These are phyloP conservation scores for Trypanosomatidae sp. DNA, from an alignment of 208 protist genomes.

Conservation along the genomic window DNA sequence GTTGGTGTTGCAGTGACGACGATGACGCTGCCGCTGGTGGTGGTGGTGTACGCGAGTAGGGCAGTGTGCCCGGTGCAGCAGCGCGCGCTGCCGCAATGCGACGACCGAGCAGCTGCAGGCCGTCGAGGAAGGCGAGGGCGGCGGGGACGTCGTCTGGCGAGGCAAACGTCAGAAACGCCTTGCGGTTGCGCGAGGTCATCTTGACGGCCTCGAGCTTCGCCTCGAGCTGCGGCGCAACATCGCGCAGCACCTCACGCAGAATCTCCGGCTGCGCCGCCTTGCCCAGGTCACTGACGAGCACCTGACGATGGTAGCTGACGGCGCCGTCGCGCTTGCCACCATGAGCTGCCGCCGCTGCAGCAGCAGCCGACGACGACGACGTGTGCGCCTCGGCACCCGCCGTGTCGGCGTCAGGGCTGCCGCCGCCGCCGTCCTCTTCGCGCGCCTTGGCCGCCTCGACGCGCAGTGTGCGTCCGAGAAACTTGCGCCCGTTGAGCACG, in stretches of 20 bases:
- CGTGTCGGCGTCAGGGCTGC: too few species aligned
- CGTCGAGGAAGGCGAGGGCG: slow-evolving; percentile 72
- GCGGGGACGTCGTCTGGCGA: slow-evolving; percentile 45
- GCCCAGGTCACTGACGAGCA: slow-evolving; percentile 72
- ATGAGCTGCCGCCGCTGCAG: too few species aligned
- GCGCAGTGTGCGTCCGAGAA: slow-evolving; percentile 73
- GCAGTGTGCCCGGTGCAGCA: slow-evolving; percentile 65
- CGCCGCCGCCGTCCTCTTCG: slow-evolving; percentile 26
- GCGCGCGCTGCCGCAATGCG: slow-evolving; percentile 49
- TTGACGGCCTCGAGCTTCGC: slow-evolving; percentile 79
- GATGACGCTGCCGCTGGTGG: not conserved
- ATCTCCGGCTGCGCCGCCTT: slow-evolving; percentile 80
- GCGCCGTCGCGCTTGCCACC: slow-evolving; percentile 38
- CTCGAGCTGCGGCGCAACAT: slow-evolving; percentile 77
- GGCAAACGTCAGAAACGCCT: slow-evolving; percentile 81
- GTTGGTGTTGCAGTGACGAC: not conserved
- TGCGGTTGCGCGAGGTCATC: slow-evolving; percentile 84
- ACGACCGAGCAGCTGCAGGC: slow-evolving; percentile 70
- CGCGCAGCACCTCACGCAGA: slow-evolving; percentile 75
- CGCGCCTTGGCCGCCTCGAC: slow-evolving; percentile 79
- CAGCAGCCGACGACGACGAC: too few species aligned
- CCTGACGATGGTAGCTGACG: slow-evolving; percentile 65
- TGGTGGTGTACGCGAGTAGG: slow-evolving; percentile 38
- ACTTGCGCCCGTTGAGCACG: slow-evolving; percentile 80
- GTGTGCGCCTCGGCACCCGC: too few species aligned